These are phyloP conservation scores for Poronia punctata DNA, from an alignment of 495 filamentous ascomycete species.

Conservation along the genomic window DNA sequence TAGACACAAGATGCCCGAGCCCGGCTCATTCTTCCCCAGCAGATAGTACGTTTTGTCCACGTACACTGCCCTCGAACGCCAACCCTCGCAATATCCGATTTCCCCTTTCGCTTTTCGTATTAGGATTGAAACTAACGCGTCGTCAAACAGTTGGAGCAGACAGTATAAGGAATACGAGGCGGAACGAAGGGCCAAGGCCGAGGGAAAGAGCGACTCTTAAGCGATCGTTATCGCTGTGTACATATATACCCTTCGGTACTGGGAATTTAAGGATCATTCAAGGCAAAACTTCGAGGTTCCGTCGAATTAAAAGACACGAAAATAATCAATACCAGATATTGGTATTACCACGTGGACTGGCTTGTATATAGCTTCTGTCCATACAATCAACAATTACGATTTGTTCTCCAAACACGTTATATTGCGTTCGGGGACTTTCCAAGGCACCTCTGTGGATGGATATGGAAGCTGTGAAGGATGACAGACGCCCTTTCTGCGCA, in stretches of 20 bases:
- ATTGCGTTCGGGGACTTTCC: too few species aligned
- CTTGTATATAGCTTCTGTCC: too few species aligned
- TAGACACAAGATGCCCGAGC: slow-evolving; percentile 79
- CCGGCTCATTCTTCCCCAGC: slow-evolving; percentile 85
- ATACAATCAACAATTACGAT: too few species aligned
- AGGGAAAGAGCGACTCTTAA: slow-evolving; percentile 30
- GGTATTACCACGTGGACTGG: too few species aligned
- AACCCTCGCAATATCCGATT: neutral
- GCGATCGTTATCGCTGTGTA: slow-evolving; percentile 18
- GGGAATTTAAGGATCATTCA: slow-evolving; percentile 10
- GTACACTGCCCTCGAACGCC: neutral
- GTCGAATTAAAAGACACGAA: neutral
- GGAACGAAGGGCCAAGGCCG: slow-evolving; percentile 42
- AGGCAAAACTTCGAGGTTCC: neutral
- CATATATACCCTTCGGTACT: slow-evolving; percentile 21
- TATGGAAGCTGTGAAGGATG: too few species aligned
- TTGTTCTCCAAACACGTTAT: too few species aligned
- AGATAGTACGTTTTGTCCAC: slow-evolving; percentile 64
- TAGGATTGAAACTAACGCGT: neutral
- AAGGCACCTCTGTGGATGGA: too few species aligned
- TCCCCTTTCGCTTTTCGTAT: neutral
- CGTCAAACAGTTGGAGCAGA: slow-evolving; percentile 68
- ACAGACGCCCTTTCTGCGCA: too few species aligned
- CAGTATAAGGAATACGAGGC: slow-evolving; percentile 86
- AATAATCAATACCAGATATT: too few species aligned